These are phyloP conservation scores for Ajuga chamaepitys DNA, from an alignment of 257 asterid species.

Conservation along the genomic window DNA sequence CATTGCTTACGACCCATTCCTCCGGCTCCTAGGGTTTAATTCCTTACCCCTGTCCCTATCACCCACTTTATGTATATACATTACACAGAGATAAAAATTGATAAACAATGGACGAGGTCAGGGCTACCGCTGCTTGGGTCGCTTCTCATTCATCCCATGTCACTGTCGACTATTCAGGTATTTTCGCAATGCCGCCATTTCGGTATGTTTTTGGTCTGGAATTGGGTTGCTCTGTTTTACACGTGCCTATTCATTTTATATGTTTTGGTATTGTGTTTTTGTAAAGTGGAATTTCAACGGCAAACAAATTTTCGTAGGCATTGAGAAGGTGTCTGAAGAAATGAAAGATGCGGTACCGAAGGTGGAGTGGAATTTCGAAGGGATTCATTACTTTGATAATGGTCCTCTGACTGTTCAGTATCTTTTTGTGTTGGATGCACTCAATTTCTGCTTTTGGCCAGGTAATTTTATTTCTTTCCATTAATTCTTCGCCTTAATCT, in stretches of 20 bases:
- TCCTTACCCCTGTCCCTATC: not conserved
- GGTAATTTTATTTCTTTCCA: conserved; percentile 32
- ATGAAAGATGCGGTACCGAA: conserved; percentile 67
- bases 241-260: not conserved
- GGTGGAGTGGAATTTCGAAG: conserved; percentile 97
- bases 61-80: not conserved
- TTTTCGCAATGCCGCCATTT: conserved; percentile 4
- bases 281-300: not conserved
- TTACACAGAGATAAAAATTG: not conserved
- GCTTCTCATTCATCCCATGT: conserved; percentile 81
- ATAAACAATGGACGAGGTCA: conserved; percentile 62
- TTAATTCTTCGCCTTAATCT: not conserved
- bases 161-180: conserved; percentile 65
- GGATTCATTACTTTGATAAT: conserved; percentile 86
- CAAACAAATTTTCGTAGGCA: conserved; percentile 31
- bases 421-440: conserved; percentile 81
- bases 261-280: not conserved
- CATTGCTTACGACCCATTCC: not conserved
- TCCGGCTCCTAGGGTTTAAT: conserved; percentile 25
- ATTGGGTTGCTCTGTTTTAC: conserved; percentile 4
- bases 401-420: conserved; percentile 96
- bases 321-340: conserved; percentile 60
- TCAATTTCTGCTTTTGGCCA: conserved; percentile 99
- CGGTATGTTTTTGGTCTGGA: not conserved
- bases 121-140: conserved; percentile 88